Conservation (phyloP, 148 eudicot species). For the Rhododendron molle region DNA sequence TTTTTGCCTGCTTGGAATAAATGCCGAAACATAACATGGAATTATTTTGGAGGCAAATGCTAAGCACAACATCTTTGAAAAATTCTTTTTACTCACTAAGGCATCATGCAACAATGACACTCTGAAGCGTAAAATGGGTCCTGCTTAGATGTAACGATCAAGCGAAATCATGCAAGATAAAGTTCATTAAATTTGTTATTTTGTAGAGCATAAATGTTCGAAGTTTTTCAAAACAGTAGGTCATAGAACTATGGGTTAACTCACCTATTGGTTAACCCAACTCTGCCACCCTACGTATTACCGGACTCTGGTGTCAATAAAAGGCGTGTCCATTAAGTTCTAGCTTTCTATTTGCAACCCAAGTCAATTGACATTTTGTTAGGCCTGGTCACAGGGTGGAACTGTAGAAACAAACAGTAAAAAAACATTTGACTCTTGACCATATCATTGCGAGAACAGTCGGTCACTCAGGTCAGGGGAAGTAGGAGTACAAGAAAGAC, state of each 20-base stretch:
- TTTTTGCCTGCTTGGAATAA: background rate
- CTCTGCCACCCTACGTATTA: background rate
- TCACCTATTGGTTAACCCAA: background rate
- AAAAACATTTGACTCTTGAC: no score
- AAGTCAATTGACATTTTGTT: no score
- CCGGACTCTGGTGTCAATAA: background rate
- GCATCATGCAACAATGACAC: background rate
- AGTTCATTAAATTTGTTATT: background rate
- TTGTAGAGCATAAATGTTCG: background rate
- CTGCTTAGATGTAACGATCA: no score
- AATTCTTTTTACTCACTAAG: background rate
- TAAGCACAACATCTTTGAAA: background rate
- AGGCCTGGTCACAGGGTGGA: no score
- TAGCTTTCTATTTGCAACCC: no score
- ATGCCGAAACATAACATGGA: no score
- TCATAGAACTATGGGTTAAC: background rate
- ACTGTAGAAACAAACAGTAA: no score
- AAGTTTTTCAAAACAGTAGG: background rate
- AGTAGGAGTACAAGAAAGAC: background rate
- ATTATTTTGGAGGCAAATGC: background rate
- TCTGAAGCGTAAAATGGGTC: background rate
- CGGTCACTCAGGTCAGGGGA: background rate
- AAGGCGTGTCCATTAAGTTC: no score
- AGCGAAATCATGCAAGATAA: background rate
- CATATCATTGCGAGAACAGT: background rate